Conservation (phyloP, 805 yeast species). For the Starmerella sp. region DNA sequence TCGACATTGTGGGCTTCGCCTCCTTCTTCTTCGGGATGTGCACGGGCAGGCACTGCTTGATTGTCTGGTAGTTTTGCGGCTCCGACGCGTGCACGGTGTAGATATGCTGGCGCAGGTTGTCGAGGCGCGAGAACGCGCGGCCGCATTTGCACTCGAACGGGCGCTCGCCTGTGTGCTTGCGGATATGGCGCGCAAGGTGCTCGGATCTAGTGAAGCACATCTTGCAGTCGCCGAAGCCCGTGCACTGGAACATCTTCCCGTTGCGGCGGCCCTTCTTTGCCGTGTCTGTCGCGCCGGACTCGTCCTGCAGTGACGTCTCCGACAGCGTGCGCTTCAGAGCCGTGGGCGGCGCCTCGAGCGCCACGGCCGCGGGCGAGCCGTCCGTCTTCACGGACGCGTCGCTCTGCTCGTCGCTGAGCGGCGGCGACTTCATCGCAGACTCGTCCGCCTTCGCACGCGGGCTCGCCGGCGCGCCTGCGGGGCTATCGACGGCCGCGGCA, state of each 20-base stretch:
- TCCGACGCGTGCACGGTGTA: conserved; percentile 67
- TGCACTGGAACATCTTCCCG: conserved; percentile 59
- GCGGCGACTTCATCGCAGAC: background rate
- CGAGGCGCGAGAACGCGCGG: conserved; percentile 69
- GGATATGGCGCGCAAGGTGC: conserved; percentile 81
- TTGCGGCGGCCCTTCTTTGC: conserved; percentile 16
- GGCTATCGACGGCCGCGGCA: background rate
- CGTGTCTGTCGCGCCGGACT: conserved; percentile 21
- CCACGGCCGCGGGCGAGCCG: background rate
- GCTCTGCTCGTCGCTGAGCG: background rate
- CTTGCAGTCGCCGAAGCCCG: conserved; percentile 73
- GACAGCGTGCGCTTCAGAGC: background rate
- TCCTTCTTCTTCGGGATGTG: conserved; percentile 1
- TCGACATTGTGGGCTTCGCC: background rate
- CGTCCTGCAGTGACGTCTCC: conserved; percentile 1
- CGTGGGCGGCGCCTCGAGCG: background rate
- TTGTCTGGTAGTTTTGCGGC: conserved; percentile 23
- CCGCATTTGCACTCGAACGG: conserved; percentile 79
- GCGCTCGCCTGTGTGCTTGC: conserved; percentile 90
- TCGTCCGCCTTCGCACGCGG: background rate
- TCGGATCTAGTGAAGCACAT: conserved; percentile 89
- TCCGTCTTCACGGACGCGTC: background rate
- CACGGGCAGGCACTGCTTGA: conserved; percentile 6
- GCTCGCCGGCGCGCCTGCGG: background rate
- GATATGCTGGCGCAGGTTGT: conserved; percentile 81